These are phyloP conservation scores for Quercus lobata DNA, from an alignment of 331 rosid species.

Conservation along the genomic window DNA sequence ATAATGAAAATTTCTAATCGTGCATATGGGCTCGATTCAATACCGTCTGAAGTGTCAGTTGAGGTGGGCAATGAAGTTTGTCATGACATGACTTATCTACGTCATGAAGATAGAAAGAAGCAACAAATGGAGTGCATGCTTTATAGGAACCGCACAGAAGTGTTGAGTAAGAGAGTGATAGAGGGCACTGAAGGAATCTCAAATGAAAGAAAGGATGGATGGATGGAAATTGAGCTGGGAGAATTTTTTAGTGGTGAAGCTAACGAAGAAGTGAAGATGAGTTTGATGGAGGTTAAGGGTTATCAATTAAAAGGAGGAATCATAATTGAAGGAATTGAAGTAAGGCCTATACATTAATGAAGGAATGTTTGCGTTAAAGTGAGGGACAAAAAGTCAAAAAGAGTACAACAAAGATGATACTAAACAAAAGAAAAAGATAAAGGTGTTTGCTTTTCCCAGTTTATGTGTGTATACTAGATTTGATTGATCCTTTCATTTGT, in stretches of 20 bases:
- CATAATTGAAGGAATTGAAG: conserved; percentile 51
- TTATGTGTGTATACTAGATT: neutral
- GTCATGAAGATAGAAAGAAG: conserved; percentile 17
- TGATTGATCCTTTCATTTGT: too few species aligned
- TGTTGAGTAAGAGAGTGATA: neutral
- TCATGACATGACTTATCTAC: conserved; percentile 26
- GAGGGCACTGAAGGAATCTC: neutral
- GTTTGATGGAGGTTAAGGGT: conserved; percentile 38
- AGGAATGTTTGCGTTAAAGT: neutral
- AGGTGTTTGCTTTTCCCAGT: neutral
- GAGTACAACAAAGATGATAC: neutral
- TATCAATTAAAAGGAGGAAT: conserved; percentile 62
- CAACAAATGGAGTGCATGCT: conserved; percentile 28
- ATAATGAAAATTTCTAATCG: conserved; percentile 36
- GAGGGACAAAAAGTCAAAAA: neutral
- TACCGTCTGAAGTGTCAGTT: conserved; percentile 31
- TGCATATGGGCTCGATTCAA: conserved; percentile 48
- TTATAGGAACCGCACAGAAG: conserved; percentile 22
- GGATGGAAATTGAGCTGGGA: conserved; percentile 74
- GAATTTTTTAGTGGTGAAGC: conserved; percentile 35
- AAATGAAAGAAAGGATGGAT: conserved; percentile 39
- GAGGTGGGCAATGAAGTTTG: conserved; percentile 20
- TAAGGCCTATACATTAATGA: conserved; percentile 36
- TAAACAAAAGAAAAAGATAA: neutral
- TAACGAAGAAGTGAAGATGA: conserved; percentile 44